Evolutionary conservation across 2,329 filamentous ascomycete genomes (phyloP).

Genomic region (Colletotrichum endophyticum): DNA sequence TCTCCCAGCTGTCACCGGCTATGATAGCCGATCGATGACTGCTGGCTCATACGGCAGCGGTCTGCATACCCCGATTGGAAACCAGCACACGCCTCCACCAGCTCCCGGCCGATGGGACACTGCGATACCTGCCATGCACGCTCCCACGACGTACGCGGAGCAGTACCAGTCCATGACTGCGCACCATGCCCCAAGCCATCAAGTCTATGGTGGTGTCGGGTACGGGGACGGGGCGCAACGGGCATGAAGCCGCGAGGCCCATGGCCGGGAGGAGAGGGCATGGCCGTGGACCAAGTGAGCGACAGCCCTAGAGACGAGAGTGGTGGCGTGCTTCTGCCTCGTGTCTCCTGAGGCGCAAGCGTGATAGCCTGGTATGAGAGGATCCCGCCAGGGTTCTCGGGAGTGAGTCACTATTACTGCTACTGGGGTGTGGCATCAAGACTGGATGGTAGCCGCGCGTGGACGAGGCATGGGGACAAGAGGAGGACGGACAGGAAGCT

Average conservation of each 20-base stretch:
- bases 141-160: constrained; percentile 40
- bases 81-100: constrained; percentile 26
- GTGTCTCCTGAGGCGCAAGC: constrained; percentile 4
- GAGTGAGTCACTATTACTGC: constrained; percentile 2
- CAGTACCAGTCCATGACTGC: constrained; percentile 41
- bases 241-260: constrained; percentile 34
- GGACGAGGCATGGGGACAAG: constrained; percentile 10
- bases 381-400: background rate
- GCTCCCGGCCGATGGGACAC: constrained; percentile 41
- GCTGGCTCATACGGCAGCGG: constrained; percentile 43
- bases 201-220: constrained; percentile 47
- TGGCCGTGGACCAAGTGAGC: background rate
- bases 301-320: background rate
- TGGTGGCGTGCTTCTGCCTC: constrained; percentile 13
- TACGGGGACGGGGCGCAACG: constrained; percentile 48
- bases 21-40: constrained; percentile 38
- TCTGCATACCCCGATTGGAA: constrained; percentile 39
- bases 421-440: background rate
- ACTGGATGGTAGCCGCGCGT: constrained; percentile 1
- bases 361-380: background rate
- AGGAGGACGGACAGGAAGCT: background rate
- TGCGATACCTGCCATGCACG: constrained; percentile 25
- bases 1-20: constrained; percentile 43
- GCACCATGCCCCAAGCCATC: constrained; percentile 35
- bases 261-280: background rate